Percentiles rank a stretch among this genome's conserved stretches.
These are phyloP conservation scores for Termitomyces sp. DNA, from an alignment of 768 basidiomycete species.

Conservation along the genomic window DNA sequence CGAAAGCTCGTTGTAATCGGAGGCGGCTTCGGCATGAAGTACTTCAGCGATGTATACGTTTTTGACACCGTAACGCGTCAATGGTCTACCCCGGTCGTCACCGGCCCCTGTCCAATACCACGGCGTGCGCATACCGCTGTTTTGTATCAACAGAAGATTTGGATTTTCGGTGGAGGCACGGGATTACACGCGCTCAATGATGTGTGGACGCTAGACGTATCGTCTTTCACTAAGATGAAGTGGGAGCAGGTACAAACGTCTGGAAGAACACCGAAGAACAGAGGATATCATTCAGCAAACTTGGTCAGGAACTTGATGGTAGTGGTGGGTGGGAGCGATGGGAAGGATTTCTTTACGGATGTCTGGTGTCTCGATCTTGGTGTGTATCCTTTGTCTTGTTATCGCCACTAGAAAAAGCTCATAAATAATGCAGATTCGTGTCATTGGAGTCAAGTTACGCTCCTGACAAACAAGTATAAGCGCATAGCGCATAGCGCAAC, in stretches of 20 bases:
- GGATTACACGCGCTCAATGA: conserved; percentile 89
- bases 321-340: conserved; percentile 89
- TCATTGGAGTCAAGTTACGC: conserved; percentile 45
- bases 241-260: conserved; percentile 51
- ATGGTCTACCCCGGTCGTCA: conserved; percentile 54
- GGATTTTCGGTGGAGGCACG: conserved; percentile 93
- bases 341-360: conserved; percentile 83
- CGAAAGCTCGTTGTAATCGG: conserved; percentile 81
- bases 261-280: conserved; percentile 54
- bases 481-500: conserved; percentile 85
- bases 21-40: conserved; percentile 78
- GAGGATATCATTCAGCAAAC: conserved; percentile 92
- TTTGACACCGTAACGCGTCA: conserved; percentile 74
- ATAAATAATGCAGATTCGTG: conserved; percentile 32
- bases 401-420: background rate
- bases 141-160: conserved; percentile 65
- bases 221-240: conserved; percentile 22
- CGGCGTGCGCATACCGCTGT: conserved; percentile 90
- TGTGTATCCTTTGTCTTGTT: conserved; percentile 33
- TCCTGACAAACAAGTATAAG: conserved; percentile 40
- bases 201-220: conserved; percentile 82
- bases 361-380: conserved; percentile 86
- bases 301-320: conserved; percentile 84
- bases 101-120: conserved; percentile 48
- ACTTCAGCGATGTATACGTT: conserved; percentile 81